A percentile compares a stretch with the other conserved stretches of the same genome.
These are phyloP conservation scores for Gastrodia elata DNA, from an alignment of 106 monocot species.

Conservation along the genomic window DNA sequence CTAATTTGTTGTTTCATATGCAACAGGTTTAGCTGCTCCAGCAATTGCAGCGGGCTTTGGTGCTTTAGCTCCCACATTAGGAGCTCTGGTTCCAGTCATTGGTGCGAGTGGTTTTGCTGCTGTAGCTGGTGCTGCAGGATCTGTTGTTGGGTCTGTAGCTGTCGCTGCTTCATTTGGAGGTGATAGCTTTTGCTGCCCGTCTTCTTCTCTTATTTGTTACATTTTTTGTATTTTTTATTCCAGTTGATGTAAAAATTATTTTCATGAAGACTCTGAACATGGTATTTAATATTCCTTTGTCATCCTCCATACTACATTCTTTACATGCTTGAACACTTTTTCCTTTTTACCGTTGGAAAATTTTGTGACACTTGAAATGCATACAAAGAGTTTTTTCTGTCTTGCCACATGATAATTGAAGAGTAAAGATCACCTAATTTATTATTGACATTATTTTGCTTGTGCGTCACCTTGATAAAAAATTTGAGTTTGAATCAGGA, in stretches of 20 bases:
- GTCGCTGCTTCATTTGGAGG: conserved; percentile 99
- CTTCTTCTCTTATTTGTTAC: neutral
- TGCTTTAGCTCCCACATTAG: conserved; percentile 88
- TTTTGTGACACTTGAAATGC: neutral
- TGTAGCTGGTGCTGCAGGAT: conserved; percentile 83
- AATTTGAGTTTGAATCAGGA: neutral
- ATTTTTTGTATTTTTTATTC: neutral
- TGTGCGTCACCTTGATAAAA: neutral
- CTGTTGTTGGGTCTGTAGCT: conserved; percentile 91
- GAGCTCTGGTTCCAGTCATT: conserved; percentile 75
- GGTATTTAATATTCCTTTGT: neutral
- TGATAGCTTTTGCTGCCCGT: conserved; percentile 5
- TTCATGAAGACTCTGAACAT: neutral
- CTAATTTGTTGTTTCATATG: conserved; percentile 4
- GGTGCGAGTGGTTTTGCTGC: conserved; percentile 99
- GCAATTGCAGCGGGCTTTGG: conserved; percentile 98
- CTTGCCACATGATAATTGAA: neutral
- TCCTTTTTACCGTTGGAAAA: neutral
- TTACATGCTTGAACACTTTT: neutral
- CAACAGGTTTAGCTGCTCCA: conserved; percentile 91
- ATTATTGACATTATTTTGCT: neutral
- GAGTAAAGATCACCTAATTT: neutral
- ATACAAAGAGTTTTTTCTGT: neutral
- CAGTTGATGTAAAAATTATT: neutral
- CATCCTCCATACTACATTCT: neutral